Percentiles rank a stretch among this genome's conserved stretches.
Evolutionary conservation across 495 filamentous ascomycete species (phyloP).

Genomic region (Platismatia glauca): DNA sequence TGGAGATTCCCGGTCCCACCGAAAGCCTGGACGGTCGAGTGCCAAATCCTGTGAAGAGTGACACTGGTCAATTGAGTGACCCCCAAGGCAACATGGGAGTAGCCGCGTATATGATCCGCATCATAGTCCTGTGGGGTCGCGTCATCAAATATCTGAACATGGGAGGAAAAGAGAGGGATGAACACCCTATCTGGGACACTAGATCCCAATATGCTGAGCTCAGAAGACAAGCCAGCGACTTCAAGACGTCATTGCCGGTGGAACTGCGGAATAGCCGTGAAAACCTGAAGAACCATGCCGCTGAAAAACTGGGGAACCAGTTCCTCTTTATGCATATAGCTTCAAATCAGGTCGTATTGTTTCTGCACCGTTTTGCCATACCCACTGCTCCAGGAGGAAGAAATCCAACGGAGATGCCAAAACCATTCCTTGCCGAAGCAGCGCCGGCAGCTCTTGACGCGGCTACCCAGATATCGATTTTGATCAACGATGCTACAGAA

Average conservation of each 20-base stretch:
- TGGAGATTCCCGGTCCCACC: conserved; percentile 82
- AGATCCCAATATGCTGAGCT: conserved; percentile 67
- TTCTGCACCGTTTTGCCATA: conserved; percentile 81
- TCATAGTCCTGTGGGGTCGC: conserved; percentile 80
- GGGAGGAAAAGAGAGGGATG: conserved; percentile 76
- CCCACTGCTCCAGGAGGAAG: conserved; percentile 58
- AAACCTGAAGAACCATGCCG: conserved; percentile 77
- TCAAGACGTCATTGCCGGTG: conserved; percentile 59
- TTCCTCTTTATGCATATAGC: conserved; percentile 92
- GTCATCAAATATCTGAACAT: conserved; percentile 87
- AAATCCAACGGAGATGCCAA: conserved; percentile 66
- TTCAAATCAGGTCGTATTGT: conserved; percentile 80
- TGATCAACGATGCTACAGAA: conserved; percentile 71
- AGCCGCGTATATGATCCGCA: conserved; percentile 80
- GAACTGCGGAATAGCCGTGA: conserved; percentile 64
- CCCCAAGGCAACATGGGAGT: conserved; percentile 87
- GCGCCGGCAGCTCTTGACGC: conserved; percentile 70
- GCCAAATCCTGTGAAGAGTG: conserved; percentile 52
- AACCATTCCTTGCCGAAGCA: conserved; percentile 67
- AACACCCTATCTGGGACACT: conserved; percentile 68
- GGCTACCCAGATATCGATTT: conserved; percentile 78
- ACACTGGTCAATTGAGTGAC: conserved; percentile 54
- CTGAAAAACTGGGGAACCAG: conserved; percentile 77
- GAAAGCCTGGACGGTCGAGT: conserved; percentile 73
- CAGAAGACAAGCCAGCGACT: conserved; percentile 60